These are phyloP conservation scores for Arabidopsis lyrata DNA, from an alignment of 441 rosid genomes.

Conservation along the genomic window DNA sequence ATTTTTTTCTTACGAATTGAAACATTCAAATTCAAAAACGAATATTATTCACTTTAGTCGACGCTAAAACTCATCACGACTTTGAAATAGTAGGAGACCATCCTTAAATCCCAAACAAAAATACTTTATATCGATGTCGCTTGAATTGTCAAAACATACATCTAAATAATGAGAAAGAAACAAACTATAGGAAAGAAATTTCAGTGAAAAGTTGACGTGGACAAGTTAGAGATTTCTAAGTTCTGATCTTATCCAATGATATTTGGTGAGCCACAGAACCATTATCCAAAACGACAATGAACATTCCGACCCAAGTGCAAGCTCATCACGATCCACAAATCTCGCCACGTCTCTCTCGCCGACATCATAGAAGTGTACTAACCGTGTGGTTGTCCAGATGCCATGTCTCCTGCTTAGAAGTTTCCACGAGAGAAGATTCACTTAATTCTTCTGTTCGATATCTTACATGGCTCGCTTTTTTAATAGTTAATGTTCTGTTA, in stretches of 20 bases:
- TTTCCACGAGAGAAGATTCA: slow-evolving; percentile 12
- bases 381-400: slow-evolving; percentile 26
- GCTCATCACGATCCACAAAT: slow-evolving; percentile 36
- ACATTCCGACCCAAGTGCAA: slow-evolving; percentile 36
- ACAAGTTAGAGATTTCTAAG: slow-evolving; percentile 25
- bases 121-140: slow-evolving; percentile 32
- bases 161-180: slow-evolving; percentile 40
- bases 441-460: neutral
- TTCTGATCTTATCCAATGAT: slow-evolving; percentile 10
- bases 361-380: slow-evolving; percentile 36
- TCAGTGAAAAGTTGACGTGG: slow-evolving; percentile 31
- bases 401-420: slow-evolving; percentile 6
- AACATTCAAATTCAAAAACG: slow-evolving; percentile 21
- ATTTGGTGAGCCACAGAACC: slow-evolving; percentile 36
- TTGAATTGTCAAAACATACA: slow-evolving; percentile 19
- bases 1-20: no score
- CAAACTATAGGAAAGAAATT: slow-evolving; percentile 26
- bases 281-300: slow-evolving; percentile 22
- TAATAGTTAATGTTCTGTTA: neutral
- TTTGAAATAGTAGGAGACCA: slow-evolving; percentile 31
- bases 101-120: slow-evolving; percentile 32
- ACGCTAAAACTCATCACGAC: slow-evolving; percentile 20
- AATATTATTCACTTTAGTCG: slow-evolving; percentile 23
- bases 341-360: slow-evolving; percentile 37
- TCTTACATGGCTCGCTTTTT: neutral